A percentile compares a stretch with the other conserved stretches of the same genome.
Evolutionary conservation across 2,329 filamentous ascomycete genomes (phyloP).

Genomic region (Elsinoe australis): DNA sequence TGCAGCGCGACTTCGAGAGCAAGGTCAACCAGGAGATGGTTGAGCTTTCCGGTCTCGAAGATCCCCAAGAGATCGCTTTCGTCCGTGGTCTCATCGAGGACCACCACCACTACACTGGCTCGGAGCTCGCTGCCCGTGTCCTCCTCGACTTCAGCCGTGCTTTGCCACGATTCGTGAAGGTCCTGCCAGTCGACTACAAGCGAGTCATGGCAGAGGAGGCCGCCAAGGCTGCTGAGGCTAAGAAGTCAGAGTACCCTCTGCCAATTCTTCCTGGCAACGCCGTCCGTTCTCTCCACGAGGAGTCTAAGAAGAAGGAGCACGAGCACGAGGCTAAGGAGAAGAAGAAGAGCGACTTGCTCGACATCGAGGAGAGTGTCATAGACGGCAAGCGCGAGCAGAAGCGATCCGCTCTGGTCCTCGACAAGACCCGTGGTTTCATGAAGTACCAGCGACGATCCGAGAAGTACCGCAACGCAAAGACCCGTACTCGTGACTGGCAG

Average conservation of each 20-base stretch:
- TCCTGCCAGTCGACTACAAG: constrained; percentile 93
- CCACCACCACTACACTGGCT: constrained; percentile 95
- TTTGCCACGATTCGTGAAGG: constrained; percentile 83
- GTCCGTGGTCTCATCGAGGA: constrained; percentile 89
- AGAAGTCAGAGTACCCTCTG: constrained; percentile 74
- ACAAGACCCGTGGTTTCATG: constrained; percentile 97
- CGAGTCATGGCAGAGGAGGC: constrained; percentile 80
- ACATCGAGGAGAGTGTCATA: constrained; percentile 86
- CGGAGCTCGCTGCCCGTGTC: constrained; percentile 85
- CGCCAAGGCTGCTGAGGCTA: constrained; percentile 74
- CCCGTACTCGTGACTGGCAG: constrained; percentile 84
- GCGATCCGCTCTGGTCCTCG: constrained; percentile 82
- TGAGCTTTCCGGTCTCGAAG: constrained; percentile 74
- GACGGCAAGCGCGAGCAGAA: constrained; percentile 82
- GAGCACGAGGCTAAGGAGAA: constrained; percentile 56
- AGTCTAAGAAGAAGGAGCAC: constrained; percentile 47
- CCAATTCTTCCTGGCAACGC: constrained; percentile 64
- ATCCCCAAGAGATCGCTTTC: constrained; percentile 81
- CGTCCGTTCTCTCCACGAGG: constrained; percentile 46
- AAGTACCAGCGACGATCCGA: constrained; percentile 88
- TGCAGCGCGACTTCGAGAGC: constrained; percentile 77
- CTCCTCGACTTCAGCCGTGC: constrained; percentile 92
- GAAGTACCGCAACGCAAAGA: constrained; percentile 82
- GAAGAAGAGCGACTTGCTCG: constrained; percentile 61
- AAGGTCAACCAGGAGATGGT: constrained; percentile 99